Conservation (phyloP, 768 basidiomycete genomes). For the Mycena latifolia region DNA sequence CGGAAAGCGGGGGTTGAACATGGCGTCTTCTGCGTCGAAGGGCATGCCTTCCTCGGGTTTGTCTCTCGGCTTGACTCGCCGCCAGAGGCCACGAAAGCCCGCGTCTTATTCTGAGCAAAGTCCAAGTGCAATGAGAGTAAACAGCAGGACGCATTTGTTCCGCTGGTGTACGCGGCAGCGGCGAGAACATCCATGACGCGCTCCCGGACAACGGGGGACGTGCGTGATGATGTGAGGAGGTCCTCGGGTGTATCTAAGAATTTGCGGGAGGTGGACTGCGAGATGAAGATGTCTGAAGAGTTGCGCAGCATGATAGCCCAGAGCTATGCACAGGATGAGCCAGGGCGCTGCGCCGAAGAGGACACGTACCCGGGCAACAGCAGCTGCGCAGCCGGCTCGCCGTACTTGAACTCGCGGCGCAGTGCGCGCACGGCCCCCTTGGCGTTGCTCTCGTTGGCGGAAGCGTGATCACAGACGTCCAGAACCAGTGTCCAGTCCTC, state of each 20-base stretch:
- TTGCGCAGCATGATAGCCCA: conserved; percentile 95
- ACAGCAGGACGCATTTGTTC: conserved; percentile 52
- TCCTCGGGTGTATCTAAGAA: conserved; percentile 87
- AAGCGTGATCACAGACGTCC: conserved; percentile 89
- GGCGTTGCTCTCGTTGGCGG: conserved; percentile 75
- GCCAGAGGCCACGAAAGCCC: conserved; percentile 82
- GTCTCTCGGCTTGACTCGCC: conserved; percentile 80
- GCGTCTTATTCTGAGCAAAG: conserved; percentile 50
- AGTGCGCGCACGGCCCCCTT: conserved; percentile 89
- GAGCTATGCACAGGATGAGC: conserved; percentile 55
- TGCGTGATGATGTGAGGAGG: conserved; percentile 69
- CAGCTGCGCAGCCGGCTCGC: conserved; percentile 80
- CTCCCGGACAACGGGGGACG: conserved; percentile 85
- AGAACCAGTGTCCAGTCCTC: conserved; percentile 88
- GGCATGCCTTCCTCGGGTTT: conserved; percentile 90
- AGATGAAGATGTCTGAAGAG: conserved; percentile 76
- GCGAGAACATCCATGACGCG: conserved; percentile 85
- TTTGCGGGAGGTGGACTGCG: conserved; percentile 78
- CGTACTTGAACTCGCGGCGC: conserved; percentile 89
- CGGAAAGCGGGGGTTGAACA: conserved; percentile 70
- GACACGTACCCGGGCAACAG: conserved; percentile 76
- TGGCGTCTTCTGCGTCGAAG: conserved; percentile 81
- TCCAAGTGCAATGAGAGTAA: background rate
- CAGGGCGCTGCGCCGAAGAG: background rate
- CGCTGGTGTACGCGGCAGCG: conserved; percentile 81